Evolutionary conservation across 805 yeast species (phyloP).

Genomic region (Scheffersomyces coipomensis): DNA sequence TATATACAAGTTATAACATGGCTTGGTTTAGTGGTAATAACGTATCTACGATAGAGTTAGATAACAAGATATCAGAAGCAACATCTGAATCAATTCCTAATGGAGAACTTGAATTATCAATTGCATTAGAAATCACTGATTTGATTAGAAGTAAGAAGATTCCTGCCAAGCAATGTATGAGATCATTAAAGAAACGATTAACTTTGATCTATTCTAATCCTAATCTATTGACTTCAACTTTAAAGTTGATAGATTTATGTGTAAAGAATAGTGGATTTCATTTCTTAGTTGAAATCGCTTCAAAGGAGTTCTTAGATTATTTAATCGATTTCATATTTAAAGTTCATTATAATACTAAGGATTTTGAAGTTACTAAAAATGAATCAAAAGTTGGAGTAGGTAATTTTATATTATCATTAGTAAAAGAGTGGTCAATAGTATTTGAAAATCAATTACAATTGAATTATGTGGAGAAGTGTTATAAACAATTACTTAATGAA

Average conservation of each 20-base stretch:
- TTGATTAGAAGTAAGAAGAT: constrained; percentile 78
- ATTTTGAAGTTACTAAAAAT: constrained; percentile 18
- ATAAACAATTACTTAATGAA: constrained; percentile 56
- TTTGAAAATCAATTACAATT: constrained; percentile 68
- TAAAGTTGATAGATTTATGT: constrained; percentile 80
- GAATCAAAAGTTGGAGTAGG: constrained; percentile 46
- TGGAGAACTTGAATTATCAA: constrained; percentile 76
- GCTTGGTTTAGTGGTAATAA: constrained; percentile 50
- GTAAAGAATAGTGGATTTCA: constrained; percentile 91
- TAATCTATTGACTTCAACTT: constrained; percentile 70
- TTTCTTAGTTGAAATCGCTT: constrained; percentile 73
- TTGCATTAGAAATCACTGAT: constrained; percentile 84
- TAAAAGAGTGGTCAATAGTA: constrained; percentile 77
- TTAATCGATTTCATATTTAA: constrained; percentile 49
- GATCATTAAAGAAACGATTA: constrained; percentile 74
- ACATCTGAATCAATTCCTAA: constrained; percentile 89
- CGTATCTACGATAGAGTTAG: constrained; percentile 43
- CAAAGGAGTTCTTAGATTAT: constrained; percentile 84
- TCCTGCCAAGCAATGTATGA: constrained; percentile 78
- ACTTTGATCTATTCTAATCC: constrained; percentile 64
- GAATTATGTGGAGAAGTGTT: constrained; percentile 60
- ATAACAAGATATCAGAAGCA: constrained; percentile 67
- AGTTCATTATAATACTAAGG: constrained; percentile 33
- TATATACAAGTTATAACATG: too few relatives aligned
- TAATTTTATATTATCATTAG: constrained; percentile 54